Evolutionary conservation across 768 basidiomycete genomes (phyloP), one percentile per base, ranked within the genome.

Genomic region (Termitomyces sp.): DNA sequence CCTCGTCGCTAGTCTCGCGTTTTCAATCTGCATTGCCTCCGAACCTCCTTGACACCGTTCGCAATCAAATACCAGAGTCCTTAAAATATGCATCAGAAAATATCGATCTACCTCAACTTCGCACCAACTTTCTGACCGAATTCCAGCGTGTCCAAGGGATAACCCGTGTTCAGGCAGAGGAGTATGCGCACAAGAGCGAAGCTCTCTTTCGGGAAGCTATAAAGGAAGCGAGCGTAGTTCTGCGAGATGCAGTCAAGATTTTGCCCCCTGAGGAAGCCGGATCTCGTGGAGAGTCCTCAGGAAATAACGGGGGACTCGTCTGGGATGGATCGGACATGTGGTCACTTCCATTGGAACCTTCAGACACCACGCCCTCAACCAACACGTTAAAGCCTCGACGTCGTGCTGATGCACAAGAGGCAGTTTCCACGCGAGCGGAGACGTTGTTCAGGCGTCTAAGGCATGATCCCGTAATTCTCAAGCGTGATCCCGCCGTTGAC

Each of bases 281-380:
- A 28, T 20, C 26, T 3, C 20, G 26, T 20, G 36, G 51, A 41
- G 51, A n/a, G 36, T n/a, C 18, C 7, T 28, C 38, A 28, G 38
- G 67, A 24, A 63, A 60, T 32, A 66, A 65, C 33, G 57, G 62
- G 28, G 82, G 79, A 3, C 66, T 86, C 28, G 62, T 83, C 44
- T 95, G 92, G 92, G 94, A 95, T 68, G 94, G 92, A 1, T 74
- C 85, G 33, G 92, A 95, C 70, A 81, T 94, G 67, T 94, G 92
- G 87, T 85, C 87, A 75, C 67, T 94, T 57, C 91, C 82, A 9
- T 67, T 72, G 49, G 75, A 74, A 16, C 60, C 62, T 44, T 70
- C 64, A 32, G 64, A 65, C 38, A 55, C 60, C 6, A 48, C 53
- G n/a, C 14, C 45, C 8, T 33, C 55, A 9, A 49, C 26, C 22